Percentiles rank a stretch among this genome's conserved stretches.
These are phyloP conservation scores for Calonectria pauciramosa DNA, from an alignment of 2,329 filamentous ascomycete genomes.

Conservation along the genomic window DNA sequence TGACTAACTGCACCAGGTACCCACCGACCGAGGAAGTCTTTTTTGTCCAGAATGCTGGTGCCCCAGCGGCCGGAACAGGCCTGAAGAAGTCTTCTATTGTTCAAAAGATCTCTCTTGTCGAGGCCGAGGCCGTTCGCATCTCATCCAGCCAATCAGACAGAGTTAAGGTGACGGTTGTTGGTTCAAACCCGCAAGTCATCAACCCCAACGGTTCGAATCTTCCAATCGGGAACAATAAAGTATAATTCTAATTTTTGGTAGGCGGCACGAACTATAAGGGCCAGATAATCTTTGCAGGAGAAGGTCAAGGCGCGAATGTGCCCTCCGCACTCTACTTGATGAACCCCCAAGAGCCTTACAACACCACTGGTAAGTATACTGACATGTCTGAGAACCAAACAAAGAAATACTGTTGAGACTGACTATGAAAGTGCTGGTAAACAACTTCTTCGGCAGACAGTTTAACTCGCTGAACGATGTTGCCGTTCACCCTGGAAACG, in stretches of 20 bases:
- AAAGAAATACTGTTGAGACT: background rate
- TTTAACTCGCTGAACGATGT: slow-evolving; percentile 74
- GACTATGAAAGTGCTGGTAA: slow-evolving; percentile 59
- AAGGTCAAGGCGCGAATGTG: slow-evolving; percentile 61
- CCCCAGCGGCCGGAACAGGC: slow-evolving; percentile 61
- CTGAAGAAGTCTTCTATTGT: slow-evolving; percentile 65
- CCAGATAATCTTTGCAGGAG: slow-evolving; percentile 62
- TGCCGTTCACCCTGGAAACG: slow-evolving; percentile 64
- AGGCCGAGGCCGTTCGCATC: slow-evolving; percentile 51
- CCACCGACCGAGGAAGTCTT: slow-evolving; percentile 65
- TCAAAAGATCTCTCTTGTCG: slow-evolving; percentile 62
- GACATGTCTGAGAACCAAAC: too few species aligned
- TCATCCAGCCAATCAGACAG: slow-evolving; percentile 37
- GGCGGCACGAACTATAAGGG: slow-evolving; percentile 65
- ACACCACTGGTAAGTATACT: slow-evolving; percentile 57
- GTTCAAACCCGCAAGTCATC: slow-evolving; percentile 58
- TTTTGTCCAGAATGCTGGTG: slow-evolving; percentile 67
- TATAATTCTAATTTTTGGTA: slow-evolving; percentile 31
- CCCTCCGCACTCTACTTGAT: slow-evolving; percentile 44
- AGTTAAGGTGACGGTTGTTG: slow-evolving; percentile 58
- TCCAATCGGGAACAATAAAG: background rate
- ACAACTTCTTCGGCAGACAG: slow-evolving; percentile 71
- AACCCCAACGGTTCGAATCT: slow-evolving; percentile 62
- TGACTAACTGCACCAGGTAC: slow-evolving; percentile 41
- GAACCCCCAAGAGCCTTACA: slow-evolving; percentile 59